Base-by-base conservation (phyloP, 148 eudicot genomes). In the Simmondsia chinensis region DNA sequence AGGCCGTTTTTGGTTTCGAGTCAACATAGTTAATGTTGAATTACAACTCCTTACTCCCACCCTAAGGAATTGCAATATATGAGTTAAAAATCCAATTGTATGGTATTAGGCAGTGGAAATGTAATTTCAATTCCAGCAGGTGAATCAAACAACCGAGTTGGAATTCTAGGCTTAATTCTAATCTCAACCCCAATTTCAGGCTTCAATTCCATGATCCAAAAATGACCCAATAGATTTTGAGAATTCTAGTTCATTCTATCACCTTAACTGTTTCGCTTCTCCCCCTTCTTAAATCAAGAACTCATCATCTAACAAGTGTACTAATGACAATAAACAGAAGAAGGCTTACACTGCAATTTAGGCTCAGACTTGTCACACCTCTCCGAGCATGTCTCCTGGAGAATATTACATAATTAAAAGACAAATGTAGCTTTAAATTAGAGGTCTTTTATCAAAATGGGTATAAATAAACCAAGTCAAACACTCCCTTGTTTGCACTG, bases 361-460 rank as follows among this genome's bases (percentile, higher is more conserved):
- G 83, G 76, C 41, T 80, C 81, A 28, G 83, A 31, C 19, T 72
- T 80, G 34, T 80, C 79, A 48, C 96, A 87, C 3, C 65, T 30
- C 30, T 83, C 86, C 10, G 96, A 88, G 48, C 96, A 88, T 5
- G 89, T 82, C 50, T 65, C 96, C 96, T 87, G 81, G 62, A 43
- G 9, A 63, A 21, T n/a, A 32, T 22, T 8, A 15, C 1, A 9
- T 52, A 28, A 13, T 27, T 0, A 9, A 28, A n/a, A 28, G 30
- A 25, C 30, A 26, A 10, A 20, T 12, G 4, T 3, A 22, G n/a
- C n/a, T 22, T 28, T 4, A 46, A 29, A 29, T 17, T 20, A 31
- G 27, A 15, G 17, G 16, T 9, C 26, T 15, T 10, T 11, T 36
- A 27, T 39, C 22, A 7, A 46, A 8, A 30, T 18, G 50, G 5